Base-by-base conservation (phyloP, 352 stramenopile genomes). In the Phytophthora quininea region DNA sequence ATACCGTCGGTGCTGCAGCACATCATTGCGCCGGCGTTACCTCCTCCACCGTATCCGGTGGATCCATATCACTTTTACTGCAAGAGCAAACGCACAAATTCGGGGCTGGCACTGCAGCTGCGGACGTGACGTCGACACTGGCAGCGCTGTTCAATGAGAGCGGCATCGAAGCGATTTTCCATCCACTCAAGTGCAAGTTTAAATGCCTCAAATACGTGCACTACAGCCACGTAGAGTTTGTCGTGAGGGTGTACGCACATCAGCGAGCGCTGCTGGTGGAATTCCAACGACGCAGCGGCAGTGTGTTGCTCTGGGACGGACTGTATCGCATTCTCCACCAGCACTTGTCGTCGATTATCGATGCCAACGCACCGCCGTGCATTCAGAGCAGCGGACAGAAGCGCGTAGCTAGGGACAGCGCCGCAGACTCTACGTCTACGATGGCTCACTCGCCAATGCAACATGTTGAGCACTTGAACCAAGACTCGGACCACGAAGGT, bases 191-290 rank as follows among this genome's bases (percentile, higher is more conserved):
- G 58, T 92, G 85, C 75, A 95, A 95, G 69, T 95, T 95, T 64
- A 93, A 93, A 55, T 93, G 87, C 62, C 77, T 95, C 64, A 92
- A 92, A 66, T 90, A 93, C 56, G 82, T 93, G 37, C 83, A 93
- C 64, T 95, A 92, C 72, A 90, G 82, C 59, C 85, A 90, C 58
- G 77, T 95, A 29, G 85, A 95, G 71, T 95, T 95, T 47, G 78
- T 91, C 27, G 70, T 92, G 30, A 71, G 87, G 27, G 76, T 92
- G 10, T 93, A 93, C 67, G 64, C 76, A 40, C 70, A 80, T 31
- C 67, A 71, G 45, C 63, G 54, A 40, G 68, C 69, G 24, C 54
- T 93, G 37, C 72, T 95, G 4, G 72, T 95, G 33, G 87, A 95
- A 50, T 93, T 86, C 61, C 87, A 95, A 71, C 83, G 87, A 8